A percentile compares a stretch with the other conserved stretches of the same genome.
These are phyloP conservation scores for Penicillium parvum DNA, from an alignment of 495 filamentous ascomycete genomes.

Conservation along the genomic window DNA sequence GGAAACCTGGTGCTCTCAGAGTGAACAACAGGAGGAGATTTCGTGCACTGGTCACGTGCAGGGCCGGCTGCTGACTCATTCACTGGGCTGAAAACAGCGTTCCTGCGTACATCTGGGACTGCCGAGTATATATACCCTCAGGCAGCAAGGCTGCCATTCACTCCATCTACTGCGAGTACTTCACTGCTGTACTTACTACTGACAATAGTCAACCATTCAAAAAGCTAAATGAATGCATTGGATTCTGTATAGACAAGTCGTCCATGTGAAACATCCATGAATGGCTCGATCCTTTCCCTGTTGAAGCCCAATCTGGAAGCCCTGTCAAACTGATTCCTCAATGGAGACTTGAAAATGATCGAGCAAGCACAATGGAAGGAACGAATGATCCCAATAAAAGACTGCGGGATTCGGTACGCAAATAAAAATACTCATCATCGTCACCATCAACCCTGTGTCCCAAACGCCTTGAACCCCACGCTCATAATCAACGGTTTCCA, in stretches of 20 bases:
- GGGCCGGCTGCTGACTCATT: conserved; percentile 21
- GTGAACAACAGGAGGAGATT: conserved; percentile 40
- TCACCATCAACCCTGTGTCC: background rate
- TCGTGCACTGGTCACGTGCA: conserved; percentile 22
- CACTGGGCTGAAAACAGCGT: background rate
- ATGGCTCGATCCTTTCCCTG: too few species aligned
- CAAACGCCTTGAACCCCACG: conserved; percentile 15
- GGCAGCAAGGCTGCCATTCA: background rate
- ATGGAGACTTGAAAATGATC: background rate
- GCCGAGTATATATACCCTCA: conserved; percentile 6
- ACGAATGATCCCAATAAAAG: background rate
- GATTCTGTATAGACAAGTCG: background rate
- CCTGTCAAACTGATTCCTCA: too few species aligned
- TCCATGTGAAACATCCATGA: background rate
- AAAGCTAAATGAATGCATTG: background rate
- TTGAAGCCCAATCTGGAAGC: too few species aligned
- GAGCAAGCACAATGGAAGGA: conserved; percentile 1
- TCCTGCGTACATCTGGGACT: background rate
- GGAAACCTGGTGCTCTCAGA: conserved; percentile 42
- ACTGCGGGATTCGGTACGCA: background rate
- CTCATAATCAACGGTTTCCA: conserved; percentile 5
- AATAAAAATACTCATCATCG: conserved; percentile 5
- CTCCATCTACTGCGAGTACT: background rate
- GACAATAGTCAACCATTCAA: background rate
- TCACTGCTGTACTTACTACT: background rate